A percentile compares a stretch with the other conserved stretches of the same genome.
These are phyloP conservation scores for Vairimorpha necatrix DNA, from an alignment of 371 early-diverging fungal genomes.

Conservation along the genomic window DNA sequence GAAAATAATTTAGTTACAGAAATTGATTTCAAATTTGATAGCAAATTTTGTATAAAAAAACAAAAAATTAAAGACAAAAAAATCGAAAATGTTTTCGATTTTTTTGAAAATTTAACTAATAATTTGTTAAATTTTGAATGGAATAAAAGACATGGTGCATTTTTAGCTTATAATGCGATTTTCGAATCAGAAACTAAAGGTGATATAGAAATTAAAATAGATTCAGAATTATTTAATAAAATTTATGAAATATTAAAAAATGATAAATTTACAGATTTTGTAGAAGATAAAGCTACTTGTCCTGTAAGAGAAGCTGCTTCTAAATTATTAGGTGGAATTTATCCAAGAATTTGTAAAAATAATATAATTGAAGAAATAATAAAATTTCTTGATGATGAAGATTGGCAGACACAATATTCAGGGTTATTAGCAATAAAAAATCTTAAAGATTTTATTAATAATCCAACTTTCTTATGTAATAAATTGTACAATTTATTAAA, in stretches of 20 bases:
- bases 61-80: conserved; percentile 44
- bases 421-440: conserved; percentile 54
- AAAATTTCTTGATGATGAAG: conserved; percentile 43
- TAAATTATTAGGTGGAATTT: conserved; percentile 45
- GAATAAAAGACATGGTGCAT: conserved; percentile 62
- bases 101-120: conserved; percentile 46
- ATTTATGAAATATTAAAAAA: conserved; percentile 56
- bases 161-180: conserved; percentile 48
- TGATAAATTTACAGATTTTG: conserved; percentile 65
- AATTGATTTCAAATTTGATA: conserved; percentile 19
- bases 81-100: conserved; percentile 49
- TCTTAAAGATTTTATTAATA: conserved; percentile 38
- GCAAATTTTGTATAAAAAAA: conserved; percentile 24
- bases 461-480: conserved; percentile 13
- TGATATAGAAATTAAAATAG: conserved; percentile 36
- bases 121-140: conserved; percentile 57
- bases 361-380: conserved; percentile 38
- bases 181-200: conserved; percentile 24
- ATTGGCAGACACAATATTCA: conserved; percentile 64
- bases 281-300: conserved; percentile 55
- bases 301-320: conserved; percentile 63
- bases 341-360: conserved; percentile 33
- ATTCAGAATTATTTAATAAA: conserved; percentile 37
- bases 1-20: conserved; percentile 32
- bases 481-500: conserved; percentile 38